Evolutionary conservation across 345 rosid genomes (phyloP).

Genomic region (Hibiscus trionum): DNA sequence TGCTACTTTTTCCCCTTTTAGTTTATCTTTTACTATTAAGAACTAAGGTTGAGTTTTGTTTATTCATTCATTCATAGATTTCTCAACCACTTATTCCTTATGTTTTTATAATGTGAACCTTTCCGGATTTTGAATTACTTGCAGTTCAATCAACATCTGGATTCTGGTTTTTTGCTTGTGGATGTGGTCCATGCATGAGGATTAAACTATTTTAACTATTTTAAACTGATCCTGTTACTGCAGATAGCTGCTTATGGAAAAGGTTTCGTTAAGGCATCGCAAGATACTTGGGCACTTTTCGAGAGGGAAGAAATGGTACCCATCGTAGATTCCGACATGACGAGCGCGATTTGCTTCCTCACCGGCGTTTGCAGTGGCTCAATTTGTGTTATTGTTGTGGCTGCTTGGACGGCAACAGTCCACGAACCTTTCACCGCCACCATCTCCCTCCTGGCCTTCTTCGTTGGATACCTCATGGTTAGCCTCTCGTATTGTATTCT

Average conservation of each 20-base stretch:
- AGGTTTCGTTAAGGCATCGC: constrained; percentile 86
- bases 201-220: neutral
- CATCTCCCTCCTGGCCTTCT: constrained; percentile 66
- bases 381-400: constrained; percentile 69
- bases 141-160: neutral
- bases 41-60: too few species aligned
- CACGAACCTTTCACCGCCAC: constrained; percentile 69
- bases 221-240: neutral
- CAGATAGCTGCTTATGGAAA: constrained; percentile 95
- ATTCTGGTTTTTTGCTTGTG: neutral
- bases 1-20: too few species aligned
- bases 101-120: too few species aligned
- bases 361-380: constrained; percentile 94
- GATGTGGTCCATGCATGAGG: neutral
- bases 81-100: too few species aligned
- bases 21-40: too few species aligned
- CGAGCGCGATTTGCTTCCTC: constrained; percentile 89
- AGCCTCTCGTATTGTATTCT: constrained; percentile 2
- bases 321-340: constrained; percentile 78
- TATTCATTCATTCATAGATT: too few species aligned
- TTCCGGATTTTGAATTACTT: neutral
- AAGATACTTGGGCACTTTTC: constrained; percentile 81
- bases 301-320: constrained; percentile 45
- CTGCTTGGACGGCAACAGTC: constrained; percentile 66
- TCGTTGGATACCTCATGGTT: constrained; percentile 94